Conservation (phyloP, 1,284 basidiomycete species). For the Phlebopus sp. region DNA sequence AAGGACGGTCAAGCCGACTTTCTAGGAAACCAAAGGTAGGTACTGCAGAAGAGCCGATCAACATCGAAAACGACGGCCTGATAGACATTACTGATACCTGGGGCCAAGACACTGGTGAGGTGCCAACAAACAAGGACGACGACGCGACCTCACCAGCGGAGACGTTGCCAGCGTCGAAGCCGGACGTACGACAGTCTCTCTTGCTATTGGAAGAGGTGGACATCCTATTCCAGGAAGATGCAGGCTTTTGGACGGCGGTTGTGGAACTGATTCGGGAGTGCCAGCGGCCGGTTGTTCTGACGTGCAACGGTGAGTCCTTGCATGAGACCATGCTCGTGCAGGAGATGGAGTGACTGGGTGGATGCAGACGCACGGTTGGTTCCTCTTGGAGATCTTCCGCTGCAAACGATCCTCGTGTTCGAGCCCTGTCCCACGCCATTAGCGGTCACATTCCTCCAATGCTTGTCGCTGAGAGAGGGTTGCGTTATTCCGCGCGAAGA, state of each 20-base stretch:
- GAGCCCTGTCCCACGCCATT: constrained; percentile 54
- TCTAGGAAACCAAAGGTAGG: constrained; percentile 12
- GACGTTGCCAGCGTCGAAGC: constrained; percentile 18
- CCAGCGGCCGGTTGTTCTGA: constrained; percentile 83
- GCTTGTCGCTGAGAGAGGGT: constrained; percentile 61
- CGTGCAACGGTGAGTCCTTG: constrained; percentile 78
- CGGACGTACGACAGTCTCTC: constrained; percentile 69
- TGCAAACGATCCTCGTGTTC: constrained; percentile 75
- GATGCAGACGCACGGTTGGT: constrained; percentile 67
- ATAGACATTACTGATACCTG: background rate
- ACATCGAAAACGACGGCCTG: constrained; percentile 13
- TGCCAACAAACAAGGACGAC: background rate
- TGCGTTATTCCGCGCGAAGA: constrained; percentile 38
- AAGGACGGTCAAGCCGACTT: background rate
- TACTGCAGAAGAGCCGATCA: constrained; percentile 20
- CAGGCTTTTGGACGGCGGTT: constrained; percentile 88
- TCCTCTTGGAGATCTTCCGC: constrained; percentile 68
- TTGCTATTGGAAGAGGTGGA: constrained; percentile 98
- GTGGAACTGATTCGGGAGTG: constrained; percentile 78
- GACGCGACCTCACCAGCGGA: constrained; percentile 4
- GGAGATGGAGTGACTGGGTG: constrained; percentile 12
- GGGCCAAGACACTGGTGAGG: constrained; percentile 1
- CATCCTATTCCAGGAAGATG: constrained; percentile 87
- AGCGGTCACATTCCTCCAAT: constrained; percentile 72
- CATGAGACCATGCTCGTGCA: constrained; percentile 11